Base-by-base conservation (phyloP, 805 yeast genomes). In the Myxozyma neotropica region DNA sequence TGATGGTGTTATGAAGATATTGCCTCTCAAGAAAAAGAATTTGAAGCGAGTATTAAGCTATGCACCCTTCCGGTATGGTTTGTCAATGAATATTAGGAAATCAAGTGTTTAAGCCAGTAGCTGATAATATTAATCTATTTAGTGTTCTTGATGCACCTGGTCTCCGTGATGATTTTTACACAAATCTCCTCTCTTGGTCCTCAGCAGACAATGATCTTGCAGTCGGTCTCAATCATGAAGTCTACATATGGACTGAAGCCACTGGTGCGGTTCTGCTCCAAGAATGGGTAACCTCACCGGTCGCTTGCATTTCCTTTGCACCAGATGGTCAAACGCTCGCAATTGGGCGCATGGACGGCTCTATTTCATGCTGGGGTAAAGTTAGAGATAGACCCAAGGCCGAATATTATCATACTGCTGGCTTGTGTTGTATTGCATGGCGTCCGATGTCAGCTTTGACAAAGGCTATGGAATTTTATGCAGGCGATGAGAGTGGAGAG, bases 141-240 rank as follows among this genome's bases (percentile, higher is more conserved):
- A 77, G 81, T 60, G 83, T 83, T 0, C 71, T 85, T 19, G 86
- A 83, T 69, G 92, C 94, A 0, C 91, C 91, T 0, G 83, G 83
- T 1, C 71, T 89, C 54, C 75, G 86, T 61, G 86, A 88, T 71
- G 96, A 90, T 70, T 89, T 85, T 69, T 90, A 89, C 72, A 80
- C 89, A 1, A 88, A 88, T 68, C 75, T 88, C 55, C 80, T 89
- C 0, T 81, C 89, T 4, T 89, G 96, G 96, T 83, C 91, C 0
- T 70, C 69, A 6, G 66, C 66, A 15, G 73, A 82, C 0, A 78
- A 77, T 43, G 75, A 75, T 24, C 74, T 89, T 0, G 85, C 86
- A 0, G 89, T 89, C 1, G 96, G 92, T 0, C 74, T 89, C 33
- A 85, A 83, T 0, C 68, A 76, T 2, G 73, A 79, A 3, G 85